Percentiles rank a stretch among this genome's conserved stretches.
phyloP scores from a whole-genome alignment of 177 flowering plant species.

The Tripterygium wilfordii region DNA sequence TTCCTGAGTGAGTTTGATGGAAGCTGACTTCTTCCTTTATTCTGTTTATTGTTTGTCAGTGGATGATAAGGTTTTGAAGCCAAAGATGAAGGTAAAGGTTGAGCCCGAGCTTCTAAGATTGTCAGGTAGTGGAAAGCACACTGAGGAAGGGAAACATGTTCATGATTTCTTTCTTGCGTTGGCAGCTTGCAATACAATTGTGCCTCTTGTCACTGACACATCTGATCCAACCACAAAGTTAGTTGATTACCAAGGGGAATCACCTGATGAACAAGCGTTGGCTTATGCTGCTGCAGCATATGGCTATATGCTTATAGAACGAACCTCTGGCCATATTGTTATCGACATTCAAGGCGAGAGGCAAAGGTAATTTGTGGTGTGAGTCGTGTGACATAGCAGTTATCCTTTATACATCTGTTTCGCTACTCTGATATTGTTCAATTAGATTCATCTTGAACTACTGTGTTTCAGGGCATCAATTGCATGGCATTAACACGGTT shows the following conservation, averaged over 20 bases:
- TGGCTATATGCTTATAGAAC: conserved; percentile 82
- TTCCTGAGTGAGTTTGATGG: too few species aligned
- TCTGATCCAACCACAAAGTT: conserved; percentile 49
- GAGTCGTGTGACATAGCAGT: too few species aligned
- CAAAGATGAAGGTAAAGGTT: conserved; percentile 73
- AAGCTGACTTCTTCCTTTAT: background rate
- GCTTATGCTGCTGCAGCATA: conserved; percentile 96
- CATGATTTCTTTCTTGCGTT: conserved; percentile 84
- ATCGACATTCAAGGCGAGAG: conserved; percentile 76
- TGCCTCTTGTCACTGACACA: conserved; percentile 59
- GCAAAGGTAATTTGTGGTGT: conserved; percentile 85
- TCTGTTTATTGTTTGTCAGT: conserved; percentile 28
- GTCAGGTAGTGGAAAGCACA: conserved; percentile 29
- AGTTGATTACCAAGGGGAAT: conserved; percentile 95
- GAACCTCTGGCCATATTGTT: conserved; percentile 92
- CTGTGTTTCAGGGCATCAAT: background rate
- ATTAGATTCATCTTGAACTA: background rate
- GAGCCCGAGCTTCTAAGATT: conserved; percentile 53
- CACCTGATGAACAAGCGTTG: conserved; percentile 98
- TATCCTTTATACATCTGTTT: background rate
- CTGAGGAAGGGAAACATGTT: conserved; percentile 44
- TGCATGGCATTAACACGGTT: too few species aligned
- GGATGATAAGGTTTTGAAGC: conserved; percentile 58
- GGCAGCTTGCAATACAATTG: conserved; percentile 96
- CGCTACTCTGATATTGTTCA: background rate